phyloP scores from a whole-genome alignment of 2,329 filamentous ascomycete genomes.

The Botrytis hyacinthi region DNA sequence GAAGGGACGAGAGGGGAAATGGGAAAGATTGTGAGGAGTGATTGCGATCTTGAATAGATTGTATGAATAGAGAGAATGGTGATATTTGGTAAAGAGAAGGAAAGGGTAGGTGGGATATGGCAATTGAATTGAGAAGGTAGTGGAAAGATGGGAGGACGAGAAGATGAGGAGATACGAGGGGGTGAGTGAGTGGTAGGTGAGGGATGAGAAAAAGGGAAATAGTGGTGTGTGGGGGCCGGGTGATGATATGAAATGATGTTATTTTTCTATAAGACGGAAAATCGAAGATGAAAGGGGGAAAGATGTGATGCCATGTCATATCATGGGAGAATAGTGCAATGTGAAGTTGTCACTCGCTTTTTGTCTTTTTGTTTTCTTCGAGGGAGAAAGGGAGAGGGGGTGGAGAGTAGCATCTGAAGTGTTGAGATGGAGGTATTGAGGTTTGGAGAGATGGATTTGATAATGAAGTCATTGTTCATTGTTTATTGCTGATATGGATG shows the following conservation, averaged over 20 bases:
- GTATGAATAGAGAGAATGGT: neutral
- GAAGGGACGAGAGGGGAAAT: neutral
- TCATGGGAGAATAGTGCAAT: no score
- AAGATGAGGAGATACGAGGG: neutral
- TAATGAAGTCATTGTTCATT: neutral
- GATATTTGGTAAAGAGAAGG: neutral
- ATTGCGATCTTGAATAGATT: neutral
- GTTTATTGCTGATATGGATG: neutral
- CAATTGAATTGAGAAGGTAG: neutral
- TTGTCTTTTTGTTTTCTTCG: no score
- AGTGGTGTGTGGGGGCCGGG: no score
- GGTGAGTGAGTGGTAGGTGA: neutral
- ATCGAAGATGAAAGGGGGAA: no score
- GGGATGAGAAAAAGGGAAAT: neutral
- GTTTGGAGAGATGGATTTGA: neutral
- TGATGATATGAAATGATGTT: neutral
- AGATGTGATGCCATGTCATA: no score
- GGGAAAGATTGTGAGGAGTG: neutral
- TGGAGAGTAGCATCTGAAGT: neutral
- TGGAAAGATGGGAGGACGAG: no score
- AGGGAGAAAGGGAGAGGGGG: no score
- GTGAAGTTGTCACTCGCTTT: no score
- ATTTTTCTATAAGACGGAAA: no score
- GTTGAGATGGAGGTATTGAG: neutral
- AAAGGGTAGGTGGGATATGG: neutral